Base-by-base conservation (phyloP, 192 early-diverging fungal species). In the Neocallimastix lanati region DNA sequence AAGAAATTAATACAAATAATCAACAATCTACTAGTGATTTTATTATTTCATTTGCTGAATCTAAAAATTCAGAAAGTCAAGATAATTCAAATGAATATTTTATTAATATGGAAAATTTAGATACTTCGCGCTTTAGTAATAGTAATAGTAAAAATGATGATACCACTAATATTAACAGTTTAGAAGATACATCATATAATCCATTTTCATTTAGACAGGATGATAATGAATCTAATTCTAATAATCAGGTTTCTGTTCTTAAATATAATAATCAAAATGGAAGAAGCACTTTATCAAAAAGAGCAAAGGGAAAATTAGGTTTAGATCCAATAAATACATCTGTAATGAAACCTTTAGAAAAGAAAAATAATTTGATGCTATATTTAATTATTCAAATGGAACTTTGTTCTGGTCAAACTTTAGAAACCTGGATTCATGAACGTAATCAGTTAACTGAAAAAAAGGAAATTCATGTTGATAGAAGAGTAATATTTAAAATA, bases 401-500 rank as follows among this genome's bases (percentile, higher is more conserved):
- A n/a, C 50, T 67, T 67, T 67, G 50, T n/a, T 67, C 50, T 9
- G 50, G 50, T 27, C 25, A 67, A n/a, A 67, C 50, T 27, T 67
- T 67, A 67, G 50, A 67, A 67, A 67, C 50, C 0, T 67, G 50
- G 50, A 67, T 67, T 11, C 50, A 11, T n/a, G 25, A 67, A 67
- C 50, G 50, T 67, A 67, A 67, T 67, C 21, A 67, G 11, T 67
- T 67, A 9, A 67, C 50, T 11, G 50, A 67, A 67, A 67, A 67
- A 7, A 67, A 67, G 9, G 50, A 67, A n/a, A 67, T 67, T n/a
- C 50, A 67, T n/a, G 25, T 67, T 9, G 50, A 67, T 67, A 25
- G 50, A 67, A 67, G n/a, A 67, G 50, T 67, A n/a, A 67, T 67
- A n/a, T 67, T 85, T 35, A 28, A 78, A 4, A 84, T 85, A 29